Conservation (phyloP, 108 stramenopile genomes). For the Nitzschia sp. region DNA sequence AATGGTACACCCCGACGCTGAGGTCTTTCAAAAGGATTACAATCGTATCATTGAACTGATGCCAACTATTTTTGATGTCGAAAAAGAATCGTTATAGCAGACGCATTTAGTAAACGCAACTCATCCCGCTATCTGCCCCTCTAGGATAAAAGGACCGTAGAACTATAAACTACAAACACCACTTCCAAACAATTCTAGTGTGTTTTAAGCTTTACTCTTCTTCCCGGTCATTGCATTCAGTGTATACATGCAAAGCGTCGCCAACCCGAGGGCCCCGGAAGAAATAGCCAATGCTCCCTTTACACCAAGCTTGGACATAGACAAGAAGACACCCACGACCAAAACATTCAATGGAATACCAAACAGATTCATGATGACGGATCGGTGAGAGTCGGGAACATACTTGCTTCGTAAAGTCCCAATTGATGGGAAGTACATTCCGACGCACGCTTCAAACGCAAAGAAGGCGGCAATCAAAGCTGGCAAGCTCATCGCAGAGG, state of each 20-base stretch:
- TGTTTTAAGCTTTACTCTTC: background rate
- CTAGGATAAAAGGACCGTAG: background rate
- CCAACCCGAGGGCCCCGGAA: slow-evolving; percentile 77
- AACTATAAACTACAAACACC: no score
- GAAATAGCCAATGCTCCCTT: slow-evolving; percentile 78
- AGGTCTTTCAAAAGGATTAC: slow-evolving; percentile 65
- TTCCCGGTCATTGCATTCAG: slow-evolving; percentile 27
- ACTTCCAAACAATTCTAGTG: no score
- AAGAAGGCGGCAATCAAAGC: slow-evolving; percentile 67
- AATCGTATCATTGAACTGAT: slow-evolving; percentile 75
- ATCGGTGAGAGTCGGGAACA: slow-evolving; percentile 92
- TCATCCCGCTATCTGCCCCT: background rate
- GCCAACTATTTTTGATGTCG: slow-evolving; percentile 64
- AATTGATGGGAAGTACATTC: slow-evolving; percentile 96
- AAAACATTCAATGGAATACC: slow-evolving; percentile 95
- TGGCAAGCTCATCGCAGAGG: slow-evolving; percentile 37
- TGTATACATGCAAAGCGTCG: slow-evolving; percentile 70
- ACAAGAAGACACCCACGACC: slow-evolving; percentile 89
- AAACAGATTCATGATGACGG: slow-evolving; percentile 96
- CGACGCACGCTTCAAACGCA: slow-evolving; percentile 96
- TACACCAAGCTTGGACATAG: slow-evolving; percentile 82
- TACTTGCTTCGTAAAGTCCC: slow-evolving; percentile 95
- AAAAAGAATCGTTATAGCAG: slow-evolving; percentile 4
- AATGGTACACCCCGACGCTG: slow-evolving; percentile 69
- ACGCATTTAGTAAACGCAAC: no score